Evolutionary conservation across 164 flowering plant genomes (phyloP).

Genomic region (Nymphaea thermarum): DNA sequence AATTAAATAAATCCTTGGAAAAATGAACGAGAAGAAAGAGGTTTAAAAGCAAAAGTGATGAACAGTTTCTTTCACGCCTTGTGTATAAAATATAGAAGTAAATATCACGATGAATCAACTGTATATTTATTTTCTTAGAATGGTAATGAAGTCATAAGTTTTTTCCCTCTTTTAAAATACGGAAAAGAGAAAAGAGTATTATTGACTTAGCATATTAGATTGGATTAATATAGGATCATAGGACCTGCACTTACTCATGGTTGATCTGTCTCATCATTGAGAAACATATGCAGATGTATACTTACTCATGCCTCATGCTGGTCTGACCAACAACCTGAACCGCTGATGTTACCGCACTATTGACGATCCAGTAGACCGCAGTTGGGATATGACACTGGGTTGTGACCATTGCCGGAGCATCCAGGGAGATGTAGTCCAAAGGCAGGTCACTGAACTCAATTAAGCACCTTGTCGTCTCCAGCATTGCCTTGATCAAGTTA

Average conservation of each 20-base stretch:
- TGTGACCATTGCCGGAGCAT: conserved; percentile 18
- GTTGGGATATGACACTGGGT: conserved; percentile 32
- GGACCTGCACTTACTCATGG: no score
- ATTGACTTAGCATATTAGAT: neutral
- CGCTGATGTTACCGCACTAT: conserved; percentile 34
- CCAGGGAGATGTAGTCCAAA: conserved; percentile 19
- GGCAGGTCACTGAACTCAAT: conserved; percentile 39
- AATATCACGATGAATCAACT: no score
- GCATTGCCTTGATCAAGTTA: conserved; percentile 21
- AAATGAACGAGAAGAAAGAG: neutral
- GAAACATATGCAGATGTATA: neutral
- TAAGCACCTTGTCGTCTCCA: conserved; percentile 35
- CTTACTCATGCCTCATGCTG: conserved; percentile 19
- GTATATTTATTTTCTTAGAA: no score
- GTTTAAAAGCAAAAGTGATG: neutral
- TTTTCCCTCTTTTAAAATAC: no score
- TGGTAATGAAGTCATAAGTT: no score
- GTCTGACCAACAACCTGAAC: conserved; percentile 26
- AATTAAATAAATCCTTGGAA: neutral
- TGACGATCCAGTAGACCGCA: conserved; percentile 45
- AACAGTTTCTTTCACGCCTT: neutral
- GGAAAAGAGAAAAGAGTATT: no score
- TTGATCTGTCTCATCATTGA: no score
- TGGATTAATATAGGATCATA: no score
- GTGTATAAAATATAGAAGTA: no score